phyloP scores from a whole-genome alignment of 2,329 filamentous ascomycete species.

The Penicillium sp. region DNA sequence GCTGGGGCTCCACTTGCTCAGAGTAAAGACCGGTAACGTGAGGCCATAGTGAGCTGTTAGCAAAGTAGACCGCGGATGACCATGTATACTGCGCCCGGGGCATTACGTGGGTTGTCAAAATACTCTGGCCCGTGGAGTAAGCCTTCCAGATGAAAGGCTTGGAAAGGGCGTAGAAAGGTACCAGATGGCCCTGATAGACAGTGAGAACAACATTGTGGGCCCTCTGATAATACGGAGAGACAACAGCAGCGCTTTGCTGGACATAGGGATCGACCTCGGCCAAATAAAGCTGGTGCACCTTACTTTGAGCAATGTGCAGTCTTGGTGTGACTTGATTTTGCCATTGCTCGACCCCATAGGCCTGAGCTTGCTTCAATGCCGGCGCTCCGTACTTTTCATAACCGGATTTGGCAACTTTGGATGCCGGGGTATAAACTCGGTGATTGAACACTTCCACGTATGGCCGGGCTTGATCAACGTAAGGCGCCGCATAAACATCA shows the following conservation, averaged over 20 bases:
- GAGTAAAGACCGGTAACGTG: slow-evolving; percentile 75
- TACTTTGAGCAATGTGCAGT: slow-evolving; percentile 61
- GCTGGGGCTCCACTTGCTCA: slow-evolving; percentile 91
- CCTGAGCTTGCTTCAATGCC: slow-evolving; percentile 63
- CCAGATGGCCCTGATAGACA: slow-evolving; percentile 53
- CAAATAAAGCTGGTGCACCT: slow-evolving; percentile 66
- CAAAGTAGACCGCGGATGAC: slow-evolving; percentile 66
- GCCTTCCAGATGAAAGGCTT: slow-evolving; percentile 70
- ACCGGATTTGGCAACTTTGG: slow-evolving; percentile 59
- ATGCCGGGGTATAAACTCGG: slow-evolving; percentile 66
- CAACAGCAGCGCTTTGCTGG: slow-evolving; percentile 54
- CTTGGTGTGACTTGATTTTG: slow-evolving; percentile 73
- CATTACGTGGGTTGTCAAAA: slow-evolving; percentile 67
- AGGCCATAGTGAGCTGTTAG: slow-evolving; percentile 77
- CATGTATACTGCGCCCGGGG: slow-evolving; percentile 71
- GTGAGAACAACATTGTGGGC: slow-evolving; percentile 57
- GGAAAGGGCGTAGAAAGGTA: slow-evolving; percentile 72
- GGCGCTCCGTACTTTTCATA: slow-evolving; percentile 73
- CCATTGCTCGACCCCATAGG: slow-evolving; percentile 72
- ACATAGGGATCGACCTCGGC: slow-evolving; percentile 71
- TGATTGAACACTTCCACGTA: slow-evolving; percentile 62
- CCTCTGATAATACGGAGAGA: slow-evolving; percentile 72
- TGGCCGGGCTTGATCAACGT: slow-evolving; percentile 72
- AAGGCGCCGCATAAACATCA: slow-evolving; percentile 75
- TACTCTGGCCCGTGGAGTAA: slow-evolving; percentile 64